Evolutionary conservation across 345 rosid species (phyloP).

Genomic region (Salix udensis): DNA sequence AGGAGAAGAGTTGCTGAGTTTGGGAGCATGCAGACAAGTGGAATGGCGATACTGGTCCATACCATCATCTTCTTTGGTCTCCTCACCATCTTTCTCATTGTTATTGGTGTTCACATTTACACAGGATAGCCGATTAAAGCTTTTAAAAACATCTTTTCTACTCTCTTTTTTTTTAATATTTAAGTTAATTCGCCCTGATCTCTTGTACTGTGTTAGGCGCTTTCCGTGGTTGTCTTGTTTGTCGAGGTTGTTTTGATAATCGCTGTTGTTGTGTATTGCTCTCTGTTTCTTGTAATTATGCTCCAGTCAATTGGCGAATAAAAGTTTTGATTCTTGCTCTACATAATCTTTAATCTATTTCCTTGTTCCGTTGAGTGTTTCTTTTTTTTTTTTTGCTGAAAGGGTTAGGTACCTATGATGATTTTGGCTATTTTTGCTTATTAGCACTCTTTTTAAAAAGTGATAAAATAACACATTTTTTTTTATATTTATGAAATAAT

Average conservation of each 20-base stretch:
- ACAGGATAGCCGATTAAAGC: conserved; percentile 8
- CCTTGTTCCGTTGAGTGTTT: background rate
- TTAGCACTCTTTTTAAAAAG: too few species aligned
- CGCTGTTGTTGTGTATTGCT: background rate
- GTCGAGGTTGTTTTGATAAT: background rate
- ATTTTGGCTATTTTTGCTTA: background rate
- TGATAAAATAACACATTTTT: too few species aligned
- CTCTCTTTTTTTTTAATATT: background rate
- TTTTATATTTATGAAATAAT: too few species aligned
- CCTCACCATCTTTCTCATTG: conserved; percentile 26
- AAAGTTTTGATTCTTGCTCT: background rate
- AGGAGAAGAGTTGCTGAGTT: conserved; percentile 18
- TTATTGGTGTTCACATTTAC: conserved; percentile 26
- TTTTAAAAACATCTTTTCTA: too few species aligned
- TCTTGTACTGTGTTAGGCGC: background rate
- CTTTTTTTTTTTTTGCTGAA: background rate
- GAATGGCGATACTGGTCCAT: conserved; percentile 20
- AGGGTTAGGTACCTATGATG: background rate
- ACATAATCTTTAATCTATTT: background rate
- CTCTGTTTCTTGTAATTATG: background rate
- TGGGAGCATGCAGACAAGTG: conserved; percentile 28
- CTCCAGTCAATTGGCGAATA: background rate
- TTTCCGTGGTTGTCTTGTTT: background rate
- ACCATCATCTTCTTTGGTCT: conserved; percentile 26
- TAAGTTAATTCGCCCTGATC: background rate